These are phyloP conservation scores for Patellifolia procumbens DNA, from an alignment of 179 eudicot genomes.

Conservation along the genomic window DNA sequence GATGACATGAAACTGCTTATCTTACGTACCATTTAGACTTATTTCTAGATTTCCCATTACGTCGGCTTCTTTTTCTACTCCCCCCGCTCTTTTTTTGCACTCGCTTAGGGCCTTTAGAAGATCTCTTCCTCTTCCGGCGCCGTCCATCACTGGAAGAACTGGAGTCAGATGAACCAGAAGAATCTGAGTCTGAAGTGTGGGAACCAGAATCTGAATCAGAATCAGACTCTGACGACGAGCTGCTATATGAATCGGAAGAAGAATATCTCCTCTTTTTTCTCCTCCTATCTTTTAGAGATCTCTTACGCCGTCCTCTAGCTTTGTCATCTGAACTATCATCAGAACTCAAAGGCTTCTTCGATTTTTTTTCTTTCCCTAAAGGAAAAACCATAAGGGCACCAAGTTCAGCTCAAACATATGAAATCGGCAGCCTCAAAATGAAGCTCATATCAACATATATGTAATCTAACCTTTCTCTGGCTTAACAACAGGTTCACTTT, in stretches of 20 bases:
- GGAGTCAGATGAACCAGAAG: conserved; percentile 52
- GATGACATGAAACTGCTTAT: neutral
- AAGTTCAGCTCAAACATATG: neutral
- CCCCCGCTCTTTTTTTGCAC: conserved; percentile 41
- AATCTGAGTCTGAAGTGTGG: conserved; percentile 46
- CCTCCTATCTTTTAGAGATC: conserved; percentile 52
- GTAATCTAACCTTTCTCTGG: conserved; percentile 63
- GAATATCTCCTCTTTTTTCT: conserved; percentile 72
- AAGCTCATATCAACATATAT: conserved; percentile 4
- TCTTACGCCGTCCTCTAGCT: conserved; percentile 49
- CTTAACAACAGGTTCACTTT: conserved; percentile 35
- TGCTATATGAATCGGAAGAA: conserved; percentile 86
- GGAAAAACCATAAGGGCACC: conserved; percentile 1
- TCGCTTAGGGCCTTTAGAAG: conserved; percentile 48
- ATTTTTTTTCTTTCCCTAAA: conserved; percentile 58
- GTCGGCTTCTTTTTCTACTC: conserved; percentile 40
- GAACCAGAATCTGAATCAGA: conserved; percentile 51
- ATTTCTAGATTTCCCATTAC: conserved; percentile 44
- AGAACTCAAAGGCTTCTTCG: conserved; percentile 49
- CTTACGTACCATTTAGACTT: conserved; percentile 53
- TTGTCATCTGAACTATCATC: conserved; percentile 62
- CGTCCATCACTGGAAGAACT: conserved; percentile 77
- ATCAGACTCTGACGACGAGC: conserved; percentile 46
- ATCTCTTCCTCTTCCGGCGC: conserved; percentile 68
- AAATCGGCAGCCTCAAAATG: conserved; percentile 1